phyloP scores from a whole-genome alignment of 768 basidiomycete genomes.

The Galerina marginata region DNA sequence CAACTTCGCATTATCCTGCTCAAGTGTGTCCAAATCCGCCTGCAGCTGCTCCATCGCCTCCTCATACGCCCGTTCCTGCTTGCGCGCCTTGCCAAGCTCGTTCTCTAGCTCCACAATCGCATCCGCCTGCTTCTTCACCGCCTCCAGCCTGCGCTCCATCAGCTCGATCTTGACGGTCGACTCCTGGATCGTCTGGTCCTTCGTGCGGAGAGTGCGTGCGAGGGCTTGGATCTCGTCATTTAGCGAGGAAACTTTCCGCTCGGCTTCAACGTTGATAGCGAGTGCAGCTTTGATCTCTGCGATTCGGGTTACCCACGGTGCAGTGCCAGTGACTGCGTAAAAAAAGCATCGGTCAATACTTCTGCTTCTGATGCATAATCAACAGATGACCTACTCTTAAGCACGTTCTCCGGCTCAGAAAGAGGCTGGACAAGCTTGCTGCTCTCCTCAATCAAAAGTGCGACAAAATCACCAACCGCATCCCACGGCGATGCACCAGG shows the following conservation, averaged over 20 bases:
- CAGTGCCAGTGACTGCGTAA: constrained; percentile 64
- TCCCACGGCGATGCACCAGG: constrained; percentile 79
- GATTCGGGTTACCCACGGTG: constrained; percentile 88
- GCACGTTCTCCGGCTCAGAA: constrained; percentile 75
- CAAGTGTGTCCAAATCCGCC: constrained; percentile 82
- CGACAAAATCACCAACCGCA: constrained; percentile 70
- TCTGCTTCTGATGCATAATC: not conserved
- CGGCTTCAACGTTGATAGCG: constrained; percentile 90
- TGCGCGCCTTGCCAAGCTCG: constrained; percentile 79
- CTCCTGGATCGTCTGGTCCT: constrained; percentile 92
- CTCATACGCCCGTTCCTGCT: constrained; percentile 89
- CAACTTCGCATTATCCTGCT: constrained; percentile 87
- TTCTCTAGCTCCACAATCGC: constrained; percentile 79
- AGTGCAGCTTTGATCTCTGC: constrained; percentile 82
- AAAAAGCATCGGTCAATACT: constrained; percentile 1
- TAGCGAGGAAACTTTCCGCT: constrained; percentile 82
- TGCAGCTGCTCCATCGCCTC: constrained; percentile 95
- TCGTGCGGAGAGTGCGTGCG: constrained; percentile 79
- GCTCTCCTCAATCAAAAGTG: constrained; percentile 73
- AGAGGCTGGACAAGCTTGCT: constrained; percentile 71
- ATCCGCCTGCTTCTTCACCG: constrained; percentile 90
- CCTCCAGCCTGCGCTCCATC: constrained; percentile 92
- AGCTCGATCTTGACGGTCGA: constrained; percentile 90
- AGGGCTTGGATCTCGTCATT: constrained; percentile 92
- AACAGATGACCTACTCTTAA: constrained; percentile 64